These are phyloP conservation scores for Diaporthe sp. DNA, from an alignment of 2,329 filamentous ascomycete species.

Conservation along the genomic window DNA sequence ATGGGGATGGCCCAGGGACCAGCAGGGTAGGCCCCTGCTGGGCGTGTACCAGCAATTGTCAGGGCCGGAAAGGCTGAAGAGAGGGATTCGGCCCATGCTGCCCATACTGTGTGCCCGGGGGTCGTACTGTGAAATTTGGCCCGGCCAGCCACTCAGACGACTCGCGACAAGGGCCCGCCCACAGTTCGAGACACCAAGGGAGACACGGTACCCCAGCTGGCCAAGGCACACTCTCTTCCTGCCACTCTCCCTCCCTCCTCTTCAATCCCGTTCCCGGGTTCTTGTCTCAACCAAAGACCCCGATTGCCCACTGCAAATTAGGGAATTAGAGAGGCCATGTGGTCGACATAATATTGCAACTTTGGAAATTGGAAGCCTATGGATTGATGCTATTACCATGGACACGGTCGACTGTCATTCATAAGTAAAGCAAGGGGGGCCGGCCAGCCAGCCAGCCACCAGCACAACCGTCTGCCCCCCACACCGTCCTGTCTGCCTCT, in stretches of 20 bases:
- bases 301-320: constrained; percentile 32
- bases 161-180: constrained; percentile 27
- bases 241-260: constrained; percentile 5
- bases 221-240: neutral
- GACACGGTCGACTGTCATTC: neutral
- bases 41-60: constrained; percentile 27
- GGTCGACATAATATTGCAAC: constrained; percentile 23
- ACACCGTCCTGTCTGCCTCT: neutral
- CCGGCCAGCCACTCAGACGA: constrained; percentile 30
- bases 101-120: neutral
- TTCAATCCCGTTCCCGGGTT: constrained; percentile 27
- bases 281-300: constrained; percentile 29
- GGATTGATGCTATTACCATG: constrained; percentile 29
- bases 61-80: constrained; percentile 26
- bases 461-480: neutral
- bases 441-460: neutral
- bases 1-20: constrained; percentile 18
- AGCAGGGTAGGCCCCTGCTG: constrained; percentile 31
- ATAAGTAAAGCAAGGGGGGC: constrained; percentile 19
- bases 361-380: constrained; percentile 23
- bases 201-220: constrained; percentile 31
- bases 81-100: constrained; percentile 19
- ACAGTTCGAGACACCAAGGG: constrained; percentile 32
- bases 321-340: constrained; percentile 33
- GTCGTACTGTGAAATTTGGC: constrained; percentile 19